Base-by-base conservation (phyloP, 208 protist genomes). In the Phytomonas sp. region DNA sequence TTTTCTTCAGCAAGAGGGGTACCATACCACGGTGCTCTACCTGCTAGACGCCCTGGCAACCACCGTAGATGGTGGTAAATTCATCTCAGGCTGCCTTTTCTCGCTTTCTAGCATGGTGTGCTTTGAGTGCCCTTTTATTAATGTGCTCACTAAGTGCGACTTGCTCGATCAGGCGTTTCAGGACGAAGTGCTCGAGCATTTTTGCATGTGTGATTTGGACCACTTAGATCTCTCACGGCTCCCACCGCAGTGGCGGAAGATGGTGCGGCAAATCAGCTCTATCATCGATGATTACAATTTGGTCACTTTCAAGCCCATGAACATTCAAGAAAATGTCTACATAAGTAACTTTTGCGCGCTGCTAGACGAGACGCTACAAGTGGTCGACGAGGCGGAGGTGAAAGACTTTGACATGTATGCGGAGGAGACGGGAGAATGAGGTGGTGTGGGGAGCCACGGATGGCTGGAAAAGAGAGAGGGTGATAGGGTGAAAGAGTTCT, bases 111-210 rank as follows among this genome's bases (percentile, higher is more conserved):
- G 88, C 68, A 97, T 97, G 93, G 86, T 95, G 29, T 86, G 80
- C 77, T 94, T 97, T 74, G 93, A 97, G 28, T 94, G 89, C 72
- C 93, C 93, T 17, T 94, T 95, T 71, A 87, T 97, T 73, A 96
- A 94, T 53, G 81, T 97, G 7, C 83, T 97, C 56, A 93, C 87
- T 66, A 97, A 97, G 76, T 95, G 89, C 67, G 93, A 96, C 61
- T 72, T 96, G 53, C 86, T 96, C 28, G 82, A 76, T 67, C 73
- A 80, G 37, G 81, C 78, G 66, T 81, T 96, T 59, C 83, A 81
- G 66, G 83, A 92, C 43, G 82, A 89, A 29, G 67, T 71, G 30
- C 75, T 96, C 32, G 91, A 96, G 74, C 81, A 92, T 72, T 96
- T 89, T 70, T 93, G 88, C 75, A 76, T 85, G 76, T 96, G 91